Percentiles rank a stretch among this genome's conserved stretches.
Evolutionary conservation across 345 rosid genomes (phyloP).

Genomic region (Streptanthus diversifolius): DNA sequence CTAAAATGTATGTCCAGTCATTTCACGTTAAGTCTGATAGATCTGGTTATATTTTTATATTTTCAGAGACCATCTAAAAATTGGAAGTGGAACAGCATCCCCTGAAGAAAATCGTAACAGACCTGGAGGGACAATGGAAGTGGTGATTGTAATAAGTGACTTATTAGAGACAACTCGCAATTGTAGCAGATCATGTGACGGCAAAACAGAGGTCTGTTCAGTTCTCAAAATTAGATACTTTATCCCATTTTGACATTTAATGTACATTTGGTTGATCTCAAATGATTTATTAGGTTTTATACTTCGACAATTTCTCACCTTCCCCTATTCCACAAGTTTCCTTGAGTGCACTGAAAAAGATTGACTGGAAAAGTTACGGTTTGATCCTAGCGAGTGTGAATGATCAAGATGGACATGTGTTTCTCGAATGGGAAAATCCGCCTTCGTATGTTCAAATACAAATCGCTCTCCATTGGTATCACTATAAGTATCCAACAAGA

Average conservation of each 20-base stretch:
- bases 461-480: slow-evolving; percentile 67
- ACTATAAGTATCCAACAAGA: slow-evolving; percentile 57
- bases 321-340: slow-evolving; percentile 45
- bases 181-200: slow-evolving; percentile 40
- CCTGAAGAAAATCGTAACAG: slow-evolving; percentile 43
- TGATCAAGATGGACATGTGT: slow-evolving; percentile 46
- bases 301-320: slow-evolving; percentile 67
- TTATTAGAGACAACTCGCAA: slow-evolving; percentile 40
- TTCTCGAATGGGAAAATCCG: slow-evolving; percentile 68
- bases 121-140: slow-evolving; percentile 57
- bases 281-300: slow-evolving; percentile 51
- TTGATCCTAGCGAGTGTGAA: slow-evolving; percentile 44
- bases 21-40: background rate
- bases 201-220: slow-evolving; percentile 62
- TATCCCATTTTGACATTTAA: background rate
- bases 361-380: slow-evolving; percentile 90
- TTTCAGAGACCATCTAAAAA: slow-evolving; percentile 64
- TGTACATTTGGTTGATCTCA: slow-evolving; percentile 8
- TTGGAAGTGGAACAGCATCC: slow-evolving; percentile 62
- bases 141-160: slow-evolving; percentile 62
- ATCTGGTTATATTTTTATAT: slow-evolving; percentile 2
- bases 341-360: slow-evolving; percentile 52
- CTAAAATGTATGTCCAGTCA: background rate
- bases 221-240: background rate
- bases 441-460: slow-evolving; percentile 50